These are phyloP conservation scores for Ustilago crameri DNA, from an alignment of 1,284 basidiomycete species.

Conservation along the genomic window DNA sequence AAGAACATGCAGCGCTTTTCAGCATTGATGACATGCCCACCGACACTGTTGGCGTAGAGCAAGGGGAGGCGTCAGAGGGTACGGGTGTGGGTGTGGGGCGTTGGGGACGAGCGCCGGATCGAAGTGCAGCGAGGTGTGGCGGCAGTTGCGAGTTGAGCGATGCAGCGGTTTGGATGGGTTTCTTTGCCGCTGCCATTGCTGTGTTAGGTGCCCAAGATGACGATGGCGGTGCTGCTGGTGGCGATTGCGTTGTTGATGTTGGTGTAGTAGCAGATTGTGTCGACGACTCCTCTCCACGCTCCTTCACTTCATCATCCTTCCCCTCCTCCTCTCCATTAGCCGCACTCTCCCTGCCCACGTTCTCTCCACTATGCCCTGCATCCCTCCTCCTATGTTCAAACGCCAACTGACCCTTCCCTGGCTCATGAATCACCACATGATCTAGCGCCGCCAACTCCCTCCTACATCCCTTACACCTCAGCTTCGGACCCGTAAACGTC, in stretches of 20 bases:
- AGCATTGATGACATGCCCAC: slow-evolving; percentile 34
- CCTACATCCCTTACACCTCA: slow-evolving; percentile 64
- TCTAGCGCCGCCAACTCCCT: slow-evolving; percentile 57
- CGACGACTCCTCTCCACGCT: not conserved
- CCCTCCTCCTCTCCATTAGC: not conserved
- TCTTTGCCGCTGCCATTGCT: not conserved
- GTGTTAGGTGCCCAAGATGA: not conserved
- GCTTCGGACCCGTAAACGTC: slow-evolving; percentile 30
- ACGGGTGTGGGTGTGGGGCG: slow-evolving; percentile 3
- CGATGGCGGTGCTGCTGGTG: not conserved
- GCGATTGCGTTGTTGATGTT: not conserved
- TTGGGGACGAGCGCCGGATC: slow-evolving; percentile 17
- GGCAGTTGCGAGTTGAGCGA: slow-evolving; percentile 50
- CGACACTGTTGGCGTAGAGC: no score
- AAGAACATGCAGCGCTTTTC: slow-evolving; percentile 78
- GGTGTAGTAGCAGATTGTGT: not conserved
- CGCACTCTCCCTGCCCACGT: not conserved
- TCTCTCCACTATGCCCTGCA: slow-evolving; percentile 12
- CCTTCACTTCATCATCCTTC: not conserved
- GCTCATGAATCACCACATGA: slow-evolving; percentile 63
- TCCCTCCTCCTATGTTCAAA: slow-evolving; percentile 59
- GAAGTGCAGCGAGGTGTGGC: slow-evolving; percentile 58
- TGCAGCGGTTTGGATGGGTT: slow-evolving; percentile 52
- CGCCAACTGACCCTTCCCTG: slow-evolving; percentile 61
- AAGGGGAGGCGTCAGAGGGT: no score